phyloP scores from a whole-genome alignment of 2,329 filamentous ascomycete genomes.

The Penicillium sp. region DNA sequence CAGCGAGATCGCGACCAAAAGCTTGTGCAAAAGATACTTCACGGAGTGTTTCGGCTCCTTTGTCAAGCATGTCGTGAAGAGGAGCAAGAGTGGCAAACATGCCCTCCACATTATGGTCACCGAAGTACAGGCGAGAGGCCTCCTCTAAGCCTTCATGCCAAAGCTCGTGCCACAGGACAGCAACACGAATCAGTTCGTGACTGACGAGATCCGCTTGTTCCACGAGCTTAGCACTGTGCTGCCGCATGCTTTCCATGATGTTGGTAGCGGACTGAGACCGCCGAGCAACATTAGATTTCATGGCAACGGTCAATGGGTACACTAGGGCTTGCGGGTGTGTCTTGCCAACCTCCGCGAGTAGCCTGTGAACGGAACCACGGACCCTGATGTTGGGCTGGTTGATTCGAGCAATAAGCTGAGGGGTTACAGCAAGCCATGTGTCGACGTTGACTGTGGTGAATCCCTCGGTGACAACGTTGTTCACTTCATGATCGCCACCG shows the following conservation, averaged over 20 bases:
- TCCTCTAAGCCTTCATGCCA: slow-evolving; percentile 99
- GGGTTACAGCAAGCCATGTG: slow-evolving; percentile 97
- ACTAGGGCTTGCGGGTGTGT: slow-evolving; percentile 94
- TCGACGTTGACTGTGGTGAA: slow-evolving; percentile 91
- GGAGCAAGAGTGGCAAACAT: slow-evolving; percentile 93
- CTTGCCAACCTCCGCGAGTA: slow-evolving; percentile 88
- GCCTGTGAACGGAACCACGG: slow-evolving; percentile 83
- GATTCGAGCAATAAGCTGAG: slow-evolving; percentile 94
- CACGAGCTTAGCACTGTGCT: slow-evolving; percentile 87
- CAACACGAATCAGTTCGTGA: slow-evolving; percentile 93
- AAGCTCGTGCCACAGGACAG: slow-evolving; percentile 96
- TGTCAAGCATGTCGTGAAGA: slow-evolving; percentile 85
- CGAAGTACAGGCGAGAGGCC: slow-evolving; percentile 93
- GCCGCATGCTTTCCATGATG: slow-evolving; percentile 98
- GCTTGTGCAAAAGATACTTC: slow-evolving; percentile 98
- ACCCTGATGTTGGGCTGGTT: slow-evolving; percentile 91
- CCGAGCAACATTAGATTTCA: slow-evolving; percentile 87
- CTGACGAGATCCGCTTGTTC: slow-evolving; percentile 95
- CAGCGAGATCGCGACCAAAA: slow-evolving; percentile 90
- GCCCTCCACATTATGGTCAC: slow-evolving; percentile 93
- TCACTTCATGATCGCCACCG: slow-evolving; percentile 84
- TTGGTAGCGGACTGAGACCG: slow-evolving; percentile 83
- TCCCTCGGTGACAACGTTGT: slow-evolving; percentile 81
- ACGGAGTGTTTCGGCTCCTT: slow-evolving; percentile 84
- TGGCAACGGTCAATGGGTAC: slow-evolving; percentile 94